These are phyloP conservation scores for Sarcodon sp. DNA, from an alignment of 768 basidiomycete genomes.

Conservation along the genomic window DNA sequence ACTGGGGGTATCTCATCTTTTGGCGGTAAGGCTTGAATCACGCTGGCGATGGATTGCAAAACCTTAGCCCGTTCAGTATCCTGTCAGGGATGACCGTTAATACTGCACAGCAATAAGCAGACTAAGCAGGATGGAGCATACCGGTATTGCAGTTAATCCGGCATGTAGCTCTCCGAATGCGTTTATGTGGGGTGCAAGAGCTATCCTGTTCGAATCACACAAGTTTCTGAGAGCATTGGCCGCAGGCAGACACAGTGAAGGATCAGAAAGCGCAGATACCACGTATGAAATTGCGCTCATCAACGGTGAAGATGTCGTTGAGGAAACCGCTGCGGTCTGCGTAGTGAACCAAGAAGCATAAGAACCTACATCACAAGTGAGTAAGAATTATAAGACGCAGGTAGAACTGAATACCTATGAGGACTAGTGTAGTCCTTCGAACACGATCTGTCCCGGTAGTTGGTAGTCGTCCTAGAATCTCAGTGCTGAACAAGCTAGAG, in stretches of 20 bases:
- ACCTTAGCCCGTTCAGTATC: constrained; percentile 86
- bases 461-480: constrained; percentile 59
- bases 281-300: constrained; percentile 60
- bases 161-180: constrained; percentile 82
- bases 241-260: constrained; percentile 50
- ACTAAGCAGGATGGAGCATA: constrained; percentile 19
- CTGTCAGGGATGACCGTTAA: constrained; percentile 19
- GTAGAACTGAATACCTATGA: constrained; percentile 43
- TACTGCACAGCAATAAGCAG: not conserved
- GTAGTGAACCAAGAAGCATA: constrained; percentile 77
- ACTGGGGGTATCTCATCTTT: constrained; percentile 68
- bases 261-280: constrained; percentile 56
- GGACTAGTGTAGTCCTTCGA: constrained; percentile 56
- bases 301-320: constrained; percentile 28
- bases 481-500: constrained; percentile 54
- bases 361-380: constrained; percentile 29
- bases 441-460: constrained; percentile 50
- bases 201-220: constrained; percentile 83
- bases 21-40: constrained; percentile 82
- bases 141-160: constrained; percentile 60
- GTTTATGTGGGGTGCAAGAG: constrained; percentile 69
- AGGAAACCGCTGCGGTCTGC: constrained; percentile 18
- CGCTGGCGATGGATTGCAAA: constrained; percentile 84
- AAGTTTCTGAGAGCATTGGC: constrained; percentile 76
- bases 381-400: not conserved